phyloP scores from a whole-genome alignment of 2,329 filamentous ascomycete genomes.

The Fonsecaea erecta region DNA sequence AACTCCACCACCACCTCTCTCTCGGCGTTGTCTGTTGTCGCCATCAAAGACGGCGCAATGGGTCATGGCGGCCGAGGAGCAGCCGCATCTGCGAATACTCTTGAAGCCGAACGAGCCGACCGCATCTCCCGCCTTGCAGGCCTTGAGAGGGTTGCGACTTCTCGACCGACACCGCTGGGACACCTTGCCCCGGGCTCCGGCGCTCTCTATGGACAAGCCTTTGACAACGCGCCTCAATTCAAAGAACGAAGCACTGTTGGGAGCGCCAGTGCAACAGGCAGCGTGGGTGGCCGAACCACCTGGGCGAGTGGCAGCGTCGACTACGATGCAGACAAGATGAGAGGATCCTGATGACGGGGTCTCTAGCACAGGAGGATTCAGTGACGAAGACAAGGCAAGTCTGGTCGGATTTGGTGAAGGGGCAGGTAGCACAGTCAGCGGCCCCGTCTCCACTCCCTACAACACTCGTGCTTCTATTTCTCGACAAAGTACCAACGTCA shows the following conservation, averaged over 20 bases:
- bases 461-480: slow-evolving; percentile 48
- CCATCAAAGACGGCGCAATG: slow-evolving; percentile 94
- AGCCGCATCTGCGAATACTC: slow-evolving; percentile 69
- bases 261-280: slow-evolving; percentile 84
- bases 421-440: slow-evolving; percentile 81
- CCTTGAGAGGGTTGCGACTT: slow-evolving; percentile 83
- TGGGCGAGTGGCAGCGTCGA: slow-evolving; percentile 69
- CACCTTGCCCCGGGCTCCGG: slow-evolving; percentile 45
- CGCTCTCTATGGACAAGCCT: slow-evolving; percentile 49
- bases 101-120: slow-evolving; percentile 90
- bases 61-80: slow-evolving; percentile 67
- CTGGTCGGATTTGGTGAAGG: slow-evolving; percentile 93
- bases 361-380: slow-evolving; percentile 76
- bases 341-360: slow-evolving; percentile 66
- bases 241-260: slow-evolving; percentile 88
- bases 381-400: slow-evolving; percentile 80
- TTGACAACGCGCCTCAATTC: slow-evolving; percentile 75
- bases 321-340: slow-evolving; percentile 60
- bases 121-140: slow-evolving; percentile 93
- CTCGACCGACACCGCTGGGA: slow-evolving; percentile 57
- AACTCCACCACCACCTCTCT: slow-evolving; percentile 92
- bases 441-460: slow-evolving; percentile 68
- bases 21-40: slow-evolving; percentile 87
- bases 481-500: slow-evolving; percentile 44
- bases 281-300: slow-evolving; percentile 67